Evolutionary conservation across 108 stramenopile species (phyloP).

Genomic region (Cylindrotheca fusiformis): DNA sequence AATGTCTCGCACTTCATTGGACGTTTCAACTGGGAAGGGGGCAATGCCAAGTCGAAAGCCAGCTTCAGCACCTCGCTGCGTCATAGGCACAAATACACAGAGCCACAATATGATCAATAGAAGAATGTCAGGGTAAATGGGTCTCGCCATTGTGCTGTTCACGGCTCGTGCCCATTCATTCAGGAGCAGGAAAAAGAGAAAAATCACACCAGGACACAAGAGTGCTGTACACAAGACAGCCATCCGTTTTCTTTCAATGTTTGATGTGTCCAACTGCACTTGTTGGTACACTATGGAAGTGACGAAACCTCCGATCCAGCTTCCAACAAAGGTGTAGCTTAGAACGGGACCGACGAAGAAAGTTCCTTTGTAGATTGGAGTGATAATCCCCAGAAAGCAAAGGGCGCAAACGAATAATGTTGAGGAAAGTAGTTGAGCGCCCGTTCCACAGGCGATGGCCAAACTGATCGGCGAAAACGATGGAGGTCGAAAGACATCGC

Average conservation of each 20-base stretch:
- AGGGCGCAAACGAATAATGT: constrained; percentile 69
- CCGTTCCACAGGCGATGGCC: constrained; percentile 77
- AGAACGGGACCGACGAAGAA: constrained; percentile 86
- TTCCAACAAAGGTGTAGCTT: constrained; percentile 87
- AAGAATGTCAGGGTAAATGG: constrained; percentile 82
- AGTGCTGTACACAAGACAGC: constrained; percentile 72
- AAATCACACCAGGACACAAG: constrained; percentile 72
- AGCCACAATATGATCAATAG: constrained; percentile 83
- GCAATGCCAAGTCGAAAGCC: constrained; percentile 83
- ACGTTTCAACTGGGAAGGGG: constrained; percentile 81
- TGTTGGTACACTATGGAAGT: constrained; percentile 86
- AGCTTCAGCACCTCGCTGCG: constrained; percentile 89
- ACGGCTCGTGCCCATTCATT: constrained; percentile 57
- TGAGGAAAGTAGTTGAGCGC: constrained; percentile 83
- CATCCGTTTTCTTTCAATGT: constrained; percentile 80
- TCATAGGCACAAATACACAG: constrained; percentile 81
- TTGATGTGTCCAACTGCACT: constrained; percentile 48
- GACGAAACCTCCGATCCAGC: constrained; percentile 81
- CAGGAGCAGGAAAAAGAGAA: constrained; percentile 75
- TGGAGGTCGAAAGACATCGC: constrained; percentile 90
- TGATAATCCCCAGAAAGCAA: constrained; percentile 84
- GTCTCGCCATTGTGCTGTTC: constrained; percentile 74
- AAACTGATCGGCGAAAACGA: constrained; percentile 60
- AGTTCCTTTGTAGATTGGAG: constrained; percentile 86
- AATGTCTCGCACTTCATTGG: constrained; percentile 76